A percentile compares a stretch with the other conserved stretches of the same genome.
Conservation (phyloP, 2,329 filamentous ascomycete genomes). For the Stachybotrys chlorohalonatus region DNA sequence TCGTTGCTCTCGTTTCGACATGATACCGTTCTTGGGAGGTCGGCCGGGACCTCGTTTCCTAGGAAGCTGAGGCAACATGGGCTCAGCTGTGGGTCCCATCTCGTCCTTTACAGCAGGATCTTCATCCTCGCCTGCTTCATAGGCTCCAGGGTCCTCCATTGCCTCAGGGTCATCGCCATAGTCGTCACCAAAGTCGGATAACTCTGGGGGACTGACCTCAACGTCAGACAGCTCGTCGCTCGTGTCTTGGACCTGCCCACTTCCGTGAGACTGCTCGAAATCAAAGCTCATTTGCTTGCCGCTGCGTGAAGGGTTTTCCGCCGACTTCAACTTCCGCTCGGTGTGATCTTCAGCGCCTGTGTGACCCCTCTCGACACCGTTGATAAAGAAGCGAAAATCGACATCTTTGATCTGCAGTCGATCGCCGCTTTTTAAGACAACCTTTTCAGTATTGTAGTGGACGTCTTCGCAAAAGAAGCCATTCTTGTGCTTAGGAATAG, state of each 20-base stretch:
- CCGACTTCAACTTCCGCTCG: constrained; percentile 32
- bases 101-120: constrained; percentile 19
- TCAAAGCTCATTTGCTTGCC: constrained; percentile 67
- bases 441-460: constrained; percentile 44
- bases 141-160: constrained; percentile 16
- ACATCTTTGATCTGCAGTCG: constrained; percentile 66
- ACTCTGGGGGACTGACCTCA: constrained; percentile 28
- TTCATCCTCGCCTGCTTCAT: constrained; percentile 12
- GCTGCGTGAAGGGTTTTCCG: constrained; percentile 36
- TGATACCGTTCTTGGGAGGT: constrained; percentile 73
- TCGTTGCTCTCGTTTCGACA: constrained; percentile 68
- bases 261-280: constrained; percentile 54
- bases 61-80: constrained; percentile 34
- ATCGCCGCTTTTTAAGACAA: constrained; percentile 54
- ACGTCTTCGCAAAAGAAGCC: constrained; percentile 60
- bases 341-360: constrained; percentile 51
- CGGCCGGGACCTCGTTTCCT: constrained; percentile 71
- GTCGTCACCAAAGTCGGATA: constrained; percentile 28
- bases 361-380: constrained; percentile 47
- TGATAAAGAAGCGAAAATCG: constrained; percentile 59
- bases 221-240: constrained; percentile 43
- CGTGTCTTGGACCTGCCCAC: constrained; percentile 46
- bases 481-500: constrained; percentile 52
- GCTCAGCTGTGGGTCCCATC: constrained; percentile 20
- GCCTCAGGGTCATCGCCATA: constrained; percentile 5